Percentiles rank a stretch among this genome's conserved stretches.
These are phyloP conservation scores for Trametes punicea DNA, from an alignment of 768 basidiomycete species.

Conservation along the genomic window DNA sequence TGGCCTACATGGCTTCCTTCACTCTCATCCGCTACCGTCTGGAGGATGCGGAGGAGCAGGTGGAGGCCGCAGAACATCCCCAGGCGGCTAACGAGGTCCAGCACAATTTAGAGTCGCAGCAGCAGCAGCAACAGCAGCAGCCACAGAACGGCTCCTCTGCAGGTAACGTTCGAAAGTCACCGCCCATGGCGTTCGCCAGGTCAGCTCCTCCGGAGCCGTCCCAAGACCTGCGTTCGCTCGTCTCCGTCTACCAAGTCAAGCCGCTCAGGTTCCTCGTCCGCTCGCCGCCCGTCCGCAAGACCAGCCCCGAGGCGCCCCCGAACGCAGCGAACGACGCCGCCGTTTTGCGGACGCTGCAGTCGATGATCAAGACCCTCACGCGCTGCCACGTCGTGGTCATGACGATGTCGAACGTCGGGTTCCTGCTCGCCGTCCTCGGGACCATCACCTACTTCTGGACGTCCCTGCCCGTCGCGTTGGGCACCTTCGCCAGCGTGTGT, in stretches of 20 bases:
- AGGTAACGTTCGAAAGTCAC: not conserved
- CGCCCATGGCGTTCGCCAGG: not conserved
- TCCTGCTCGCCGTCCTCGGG: slow-evolving; percentile 22
- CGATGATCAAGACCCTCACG: slow-evolving; percentile 23
- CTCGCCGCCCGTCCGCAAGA: not conserved
- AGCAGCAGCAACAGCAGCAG: not conserved
- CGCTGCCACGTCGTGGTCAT: slow-evolving; percentile 23
- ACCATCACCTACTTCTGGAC: slow-evolving; percentile 27
- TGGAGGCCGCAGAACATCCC: not conserved
- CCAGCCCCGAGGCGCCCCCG: not conserved
- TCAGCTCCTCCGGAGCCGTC: not conserved
- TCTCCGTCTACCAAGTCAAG: slow-evolving; percentile 22
- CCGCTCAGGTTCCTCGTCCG: slow-evolving; percentile 9
- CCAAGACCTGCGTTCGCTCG: slow-evolving; percentile 18
- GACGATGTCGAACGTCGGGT: slow-evolving; percentile 21
- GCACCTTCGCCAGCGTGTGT: slow-evolving; percentile 25
- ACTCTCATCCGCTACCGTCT: slow-evolving; percentile 53
- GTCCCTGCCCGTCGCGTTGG: slow-evolving; percentile 20
- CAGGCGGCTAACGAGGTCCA: not conserved
- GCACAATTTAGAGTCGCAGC: not conserved
- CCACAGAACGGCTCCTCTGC: not conserved
- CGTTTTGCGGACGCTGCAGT: not conserved
- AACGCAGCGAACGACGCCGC: not conserved
- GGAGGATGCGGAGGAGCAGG: slow-evolving; percentile 41
- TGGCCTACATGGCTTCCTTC: slow-evolving; percentile 54